Base-by-base conservation (phyloP, 805 yeast genomes). In the Candida caryicola region DNA sequence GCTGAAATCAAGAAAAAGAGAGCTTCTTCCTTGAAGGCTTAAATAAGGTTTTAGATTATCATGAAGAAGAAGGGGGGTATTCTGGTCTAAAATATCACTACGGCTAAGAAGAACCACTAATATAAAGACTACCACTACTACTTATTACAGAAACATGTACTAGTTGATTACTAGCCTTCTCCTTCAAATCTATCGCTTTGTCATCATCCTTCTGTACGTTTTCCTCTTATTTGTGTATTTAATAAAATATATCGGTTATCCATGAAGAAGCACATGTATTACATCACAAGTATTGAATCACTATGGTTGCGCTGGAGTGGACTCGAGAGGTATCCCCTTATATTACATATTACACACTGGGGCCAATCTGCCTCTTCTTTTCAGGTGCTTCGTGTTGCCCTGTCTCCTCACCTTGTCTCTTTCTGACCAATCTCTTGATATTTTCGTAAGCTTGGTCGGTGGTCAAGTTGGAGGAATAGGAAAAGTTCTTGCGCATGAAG, bases 1-100 rank as follows among this genome's bases (percentile, higher is more conserved):
- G 96, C 96, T 76, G 97, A 89, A 81, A 81, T 85, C 76, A 89
- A 85, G 81, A 91, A 91, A 95, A 89, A 97, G 85, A 89, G 99
- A 82, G 98, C 99, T 73, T 90, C 97, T 65, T 93, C 98, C 62
- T 82, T 93, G 74, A 88, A 85, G 78, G 89, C 90, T 80, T 83
- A 80, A 74, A 45, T 52, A 21, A 33, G 26, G 14, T 35, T 26
- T 37, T 16, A 31, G 33, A 17, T 36, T 30, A 29, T 17, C 19
- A 9, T 21, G 25, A 21, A 21, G 25, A 10, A 21, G 25, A 21
- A 21, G 25, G 10, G 25, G 10, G 25, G 25, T 21, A 21, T 21
- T 21, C 25, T 21, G 25, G 25, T 21, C 25, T 21, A 7, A 21
- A 21, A 21, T 21, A 21, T 21, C 25, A 21, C 25, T 21, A 21